Evolutionary conservation across 352 stramenopile genomes (phyloP).

Genomic region (Globisporangium rhizosaccharum): DNA sequence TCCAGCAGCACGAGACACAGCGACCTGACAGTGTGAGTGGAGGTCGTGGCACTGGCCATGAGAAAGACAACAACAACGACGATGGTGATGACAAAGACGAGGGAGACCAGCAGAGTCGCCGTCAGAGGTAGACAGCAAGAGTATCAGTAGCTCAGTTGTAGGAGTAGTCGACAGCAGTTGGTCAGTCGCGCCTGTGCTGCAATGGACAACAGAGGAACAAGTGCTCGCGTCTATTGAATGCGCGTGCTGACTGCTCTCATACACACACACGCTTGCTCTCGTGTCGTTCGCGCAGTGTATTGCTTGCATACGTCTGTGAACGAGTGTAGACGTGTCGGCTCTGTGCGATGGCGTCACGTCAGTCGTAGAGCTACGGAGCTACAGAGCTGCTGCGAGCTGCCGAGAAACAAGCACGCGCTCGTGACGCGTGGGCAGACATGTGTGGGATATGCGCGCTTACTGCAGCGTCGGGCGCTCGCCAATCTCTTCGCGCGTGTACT

Average conservation of each 20-base stretch:
- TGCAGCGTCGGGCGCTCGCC: constrained; percentile 52
- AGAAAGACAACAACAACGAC: constrained; percentile 11
- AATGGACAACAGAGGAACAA: background rate
- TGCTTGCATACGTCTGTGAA: background rate
- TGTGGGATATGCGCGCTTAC: constrained; percentile 13
- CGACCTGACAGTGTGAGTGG: constrained; percentile 23
- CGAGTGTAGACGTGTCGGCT: background rate
- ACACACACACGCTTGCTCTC: background rate
- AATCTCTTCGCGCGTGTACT: constrained; percentile 52
- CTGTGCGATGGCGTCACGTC: background rate
- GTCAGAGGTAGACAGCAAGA: too few relatives aligned
- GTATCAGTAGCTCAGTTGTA: too few relatives aligned
- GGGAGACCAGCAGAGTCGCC: too few relatives aligned
- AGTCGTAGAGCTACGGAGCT: background rate
- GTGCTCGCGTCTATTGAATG: background rate
- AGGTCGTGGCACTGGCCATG: constrained; percentile 21
- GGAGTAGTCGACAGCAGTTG: too few relatives aligned
- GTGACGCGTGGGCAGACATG: background rate
- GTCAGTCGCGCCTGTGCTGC: too few relatives aligned
- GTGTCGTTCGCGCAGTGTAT: background rate
- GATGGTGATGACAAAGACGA: constrained; percentile 4
- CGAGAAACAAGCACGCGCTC: background rate
- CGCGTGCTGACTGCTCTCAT: background rate
- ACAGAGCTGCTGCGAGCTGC: background rate
- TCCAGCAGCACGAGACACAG: constrained; percentile 35